A percentile compares a stretch with the other conserved stretches of the same genome.
Conservation (phyloP, 2,329 filamentous ascomycete species). For the Aspergillus ustus region DNA sequence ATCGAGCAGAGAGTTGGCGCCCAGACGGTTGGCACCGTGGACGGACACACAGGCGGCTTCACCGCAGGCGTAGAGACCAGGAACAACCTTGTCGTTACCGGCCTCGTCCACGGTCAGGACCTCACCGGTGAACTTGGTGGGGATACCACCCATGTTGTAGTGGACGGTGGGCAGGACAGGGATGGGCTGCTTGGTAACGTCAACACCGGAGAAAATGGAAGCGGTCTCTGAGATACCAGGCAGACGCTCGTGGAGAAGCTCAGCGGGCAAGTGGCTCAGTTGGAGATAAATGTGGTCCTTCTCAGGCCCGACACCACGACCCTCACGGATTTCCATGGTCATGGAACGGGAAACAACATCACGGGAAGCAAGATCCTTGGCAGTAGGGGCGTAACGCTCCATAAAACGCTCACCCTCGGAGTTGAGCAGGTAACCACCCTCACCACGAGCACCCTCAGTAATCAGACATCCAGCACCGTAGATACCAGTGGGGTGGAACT, state of each 20-base stretch:
- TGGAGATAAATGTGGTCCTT: conserved; percentile 99
- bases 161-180: conserved; percentile 95
- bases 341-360: conserved; percentile 97
- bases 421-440: conserved; percentile 97
- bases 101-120: conserved; percentile 84
- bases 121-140: conserved; percentile 95
- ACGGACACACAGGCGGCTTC: conserved; percentile 98
- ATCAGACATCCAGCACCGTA: conserved; percentile 98
- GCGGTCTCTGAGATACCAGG: conserved; percentile 99
- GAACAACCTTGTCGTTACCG: conserved; percentile 91
- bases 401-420: conserved; percentile 98
- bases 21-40: conserved; percentile 96
- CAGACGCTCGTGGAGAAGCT: conserved; percentile 92
- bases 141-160: conserved; percentile 99
- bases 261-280: conserved; percentile 89
- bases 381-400: conserved; percentile 96
- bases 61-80: conserved; percentile 93
- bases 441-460: conserved; percentile 95
- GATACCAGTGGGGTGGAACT: conserved; percentile 99
- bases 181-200: conserved; percentile 96
- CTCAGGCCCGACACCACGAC: conserved; percentile 92
- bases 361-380: conserved; percentile 95
- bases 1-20: conserved; percentile 97
- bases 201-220: conserved; percentile 94
- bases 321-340: conserved; percentile 97